A percentile compares a stretch with the other conserved stretches of the same genome.
Evolutionary conservation across 2,329 filamentous ascomycete species (phyloP).

Genomic region (Grosmannia huntii): DNA sequence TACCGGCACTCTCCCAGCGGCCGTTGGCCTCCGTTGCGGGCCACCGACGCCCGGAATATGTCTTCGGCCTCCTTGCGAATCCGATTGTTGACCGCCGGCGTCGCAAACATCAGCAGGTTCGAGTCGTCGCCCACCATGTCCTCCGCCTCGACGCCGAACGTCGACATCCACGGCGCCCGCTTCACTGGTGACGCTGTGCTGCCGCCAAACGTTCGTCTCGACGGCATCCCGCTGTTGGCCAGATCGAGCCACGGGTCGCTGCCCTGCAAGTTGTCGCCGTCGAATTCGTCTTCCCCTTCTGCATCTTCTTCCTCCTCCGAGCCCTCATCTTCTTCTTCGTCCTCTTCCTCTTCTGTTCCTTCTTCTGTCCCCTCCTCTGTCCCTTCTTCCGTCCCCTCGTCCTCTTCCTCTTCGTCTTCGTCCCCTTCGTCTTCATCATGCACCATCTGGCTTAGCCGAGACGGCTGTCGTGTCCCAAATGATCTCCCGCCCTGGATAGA

Average conservation of each 20-base stretch:
- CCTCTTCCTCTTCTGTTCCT: slow-evolving; percentile 5
- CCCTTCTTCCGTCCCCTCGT: slow-evolving; percentile 23
- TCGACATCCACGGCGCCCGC: slow-evolving; percentile 8
- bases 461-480: slow-evolving; percentile 25
- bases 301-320: slow-evolving; percentile 21
- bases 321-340: slow-evolving; percentile 22
- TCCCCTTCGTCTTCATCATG: slow-evolving; percentile 24
- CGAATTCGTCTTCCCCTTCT: slow-evolving; percentile 20
- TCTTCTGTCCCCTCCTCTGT: slow-evolving; percentile 29
- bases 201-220: neutral
- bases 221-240: neutral
- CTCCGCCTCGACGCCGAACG: slow-evolving; percentile 12
- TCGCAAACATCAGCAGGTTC: slow-evolving; percentile 42
- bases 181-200: neutral
- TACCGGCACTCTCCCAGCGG: slow-evolving; percentile 42
- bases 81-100: slow-evolving; percentile 36
- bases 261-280: slow-evolving; percentile 22
- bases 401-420: slow-evolving; percentile 25
- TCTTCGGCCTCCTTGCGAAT: slow-evolving; percentile 42
- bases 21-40: slow-evolving; percentile 19
- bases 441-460: slow-evolving; percentile 35
- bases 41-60: slow-evolving; percentile 39
- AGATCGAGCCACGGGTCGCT: slow-evolving; percentile 12
- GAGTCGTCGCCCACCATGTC: slow-evolving; percentile 27
- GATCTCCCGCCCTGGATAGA: slow-evolving; percentile 24